phyloP scores from a whole-genome alignment of 345 rosid genomes.

The Camelina hispida region DNA sequence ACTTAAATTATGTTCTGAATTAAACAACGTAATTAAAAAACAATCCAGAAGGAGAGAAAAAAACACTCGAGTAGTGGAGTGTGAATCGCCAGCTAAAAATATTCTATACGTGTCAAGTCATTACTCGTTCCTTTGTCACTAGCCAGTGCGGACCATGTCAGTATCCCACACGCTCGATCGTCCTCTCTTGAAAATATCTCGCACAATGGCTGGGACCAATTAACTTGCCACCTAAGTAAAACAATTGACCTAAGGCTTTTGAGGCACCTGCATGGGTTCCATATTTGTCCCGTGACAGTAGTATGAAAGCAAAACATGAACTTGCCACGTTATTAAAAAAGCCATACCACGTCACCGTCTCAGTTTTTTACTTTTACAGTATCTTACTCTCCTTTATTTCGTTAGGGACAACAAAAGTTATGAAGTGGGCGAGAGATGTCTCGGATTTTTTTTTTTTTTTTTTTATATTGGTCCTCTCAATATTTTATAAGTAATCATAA shows the following conservation, averaged over 20 bases:
- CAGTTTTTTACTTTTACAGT: neutral
- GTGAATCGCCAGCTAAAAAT: constrained; percentile 29
- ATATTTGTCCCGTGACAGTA: neutral
- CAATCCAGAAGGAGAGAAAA: neutral
- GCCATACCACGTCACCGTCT: neutral
- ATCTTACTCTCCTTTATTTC: constrained; percentile 23
- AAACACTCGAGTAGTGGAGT: constrained; percentile 30
- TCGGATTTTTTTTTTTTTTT: neutral
- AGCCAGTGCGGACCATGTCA: constrained; percentile 24
- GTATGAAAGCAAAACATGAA: neutral
- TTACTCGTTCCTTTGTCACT: neutral
- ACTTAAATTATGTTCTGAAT: constrained; percentile 1
- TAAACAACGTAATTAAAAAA: constrained; percentile 10
- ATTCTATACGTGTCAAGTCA: constrained; percentile 31
- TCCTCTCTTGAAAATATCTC: constrained; percentile 21
- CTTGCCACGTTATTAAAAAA: constrained; percentile 23
- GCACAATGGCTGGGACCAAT: constrained; percentile 1
- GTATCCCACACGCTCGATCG: constrained; percentile 9
- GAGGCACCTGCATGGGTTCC: constrained; percentile 10
- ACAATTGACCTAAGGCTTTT: constrained; percentile 8
- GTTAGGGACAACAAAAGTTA: constrained; percentile 15
- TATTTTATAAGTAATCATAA: neutral
- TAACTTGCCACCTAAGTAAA: constrained; percentile 31
- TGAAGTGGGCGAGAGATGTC: constrained; percentile 24
- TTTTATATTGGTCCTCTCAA: neutral